These are phyloP conservation scores for Rhizopogon salebrosus DNA, from an alignment of 768 basidiomycete species.

Conservation along the genomic window DNA sequence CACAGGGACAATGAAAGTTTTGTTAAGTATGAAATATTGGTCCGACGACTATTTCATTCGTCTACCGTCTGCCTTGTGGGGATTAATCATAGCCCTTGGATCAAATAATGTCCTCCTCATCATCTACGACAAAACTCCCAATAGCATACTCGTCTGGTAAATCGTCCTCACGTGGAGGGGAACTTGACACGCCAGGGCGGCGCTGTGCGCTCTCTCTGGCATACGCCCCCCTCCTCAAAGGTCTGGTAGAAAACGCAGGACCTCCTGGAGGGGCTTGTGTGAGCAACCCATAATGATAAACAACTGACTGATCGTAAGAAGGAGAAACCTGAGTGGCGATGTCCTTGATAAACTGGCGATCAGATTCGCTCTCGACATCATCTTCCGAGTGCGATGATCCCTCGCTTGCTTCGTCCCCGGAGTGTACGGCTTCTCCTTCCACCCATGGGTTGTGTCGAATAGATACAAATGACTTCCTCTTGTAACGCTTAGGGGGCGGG, in stretches of 20 bases:
- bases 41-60: no score
- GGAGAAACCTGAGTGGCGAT: constrained; percentile 63
- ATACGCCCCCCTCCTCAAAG: constrained; percentile 41
- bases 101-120: constrained; percentile 63
- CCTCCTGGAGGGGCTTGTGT: constrained; percentile 53
- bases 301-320: constrained; percentile 67
- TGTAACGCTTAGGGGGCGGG: constrained; percentile 13
- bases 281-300: constrained; percentile 68
- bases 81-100: neutral
- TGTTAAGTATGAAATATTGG: no score
- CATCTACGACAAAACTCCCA: constrained; percentile 78
- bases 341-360: constrained; percentile 61
- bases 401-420: constrained; percentile 71
- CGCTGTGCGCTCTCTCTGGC: constrained; percentile 29
- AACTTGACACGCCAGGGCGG: constrained; percentile 46
- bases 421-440: constrained; percentile 71
- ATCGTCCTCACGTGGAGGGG: constrained; percentile 48
- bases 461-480: constrained; percentile 22
- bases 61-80: no score
- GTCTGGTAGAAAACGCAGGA: constrained; percentile 53
- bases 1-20: no score
- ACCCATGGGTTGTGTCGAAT: constrained; percentile 43
- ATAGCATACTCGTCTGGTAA: constrained; percentile 62
- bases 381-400: constrained; percentile 55
- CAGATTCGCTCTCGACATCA: constrained; percentile 56